Conservation (phyloP, 352 stramenopile species). For the Thalassiosira hispida region DNA sequence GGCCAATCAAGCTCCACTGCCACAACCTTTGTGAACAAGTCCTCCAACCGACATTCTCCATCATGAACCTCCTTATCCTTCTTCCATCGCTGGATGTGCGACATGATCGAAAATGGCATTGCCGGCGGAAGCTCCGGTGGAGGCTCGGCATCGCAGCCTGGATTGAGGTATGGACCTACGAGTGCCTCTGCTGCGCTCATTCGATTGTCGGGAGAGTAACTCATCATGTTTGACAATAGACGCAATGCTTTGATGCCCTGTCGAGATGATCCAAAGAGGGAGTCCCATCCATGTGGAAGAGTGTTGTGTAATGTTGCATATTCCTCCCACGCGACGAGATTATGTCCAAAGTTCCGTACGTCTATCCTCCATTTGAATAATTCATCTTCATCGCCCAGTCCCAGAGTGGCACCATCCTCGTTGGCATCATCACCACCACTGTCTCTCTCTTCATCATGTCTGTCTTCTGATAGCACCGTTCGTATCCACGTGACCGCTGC, state of each 20-base stretch:
- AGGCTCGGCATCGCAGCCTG: conserved; percentile 25
- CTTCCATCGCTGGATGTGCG: conserved; percentile 52
- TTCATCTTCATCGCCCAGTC: conserved; percentile 33
- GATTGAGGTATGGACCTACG: conserved; percentile 41
- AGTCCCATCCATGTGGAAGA: conserved; percentile 42
- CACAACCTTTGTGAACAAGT: conserved; percentile 48
- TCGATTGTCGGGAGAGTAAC: conserved; percentile 28
- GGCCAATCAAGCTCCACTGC: conserved; percentile 38
- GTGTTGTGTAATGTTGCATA: conserved; percentile 31
- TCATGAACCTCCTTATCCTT: conserved; percentile 45
- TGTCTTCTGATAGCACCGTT: conserved; percentile 33
- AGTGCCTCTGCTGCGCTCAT: conserved; percentile 43
- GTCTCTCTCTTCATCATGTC: background rate
- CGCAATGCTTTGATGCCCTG: conserved; percentile 32
- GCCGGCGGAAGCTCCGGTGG: conserved; percentile 41
- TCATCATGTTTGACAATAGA: conserved; percentile 45
- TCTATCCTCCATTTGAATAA: conserved; percentile 42
- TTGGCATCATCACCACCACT: background rate
- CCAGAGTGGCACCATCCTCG: background rate
- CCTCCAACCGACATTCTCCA: conserved; percentile 41
- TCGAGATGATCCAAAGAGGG: conserved; percentile 36
- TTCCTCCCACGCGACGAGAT: conserved; percentile 44
- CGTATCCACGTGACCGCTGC: conserved; percentile 43
- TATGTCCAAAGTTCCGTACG: conserved; percentile 41
- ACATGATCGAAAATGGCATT: conserved; percentile 50